phyloP scores from a whole-genome alignment of 208 protist genomes.

The Leptomonas seymouri region DNA sequence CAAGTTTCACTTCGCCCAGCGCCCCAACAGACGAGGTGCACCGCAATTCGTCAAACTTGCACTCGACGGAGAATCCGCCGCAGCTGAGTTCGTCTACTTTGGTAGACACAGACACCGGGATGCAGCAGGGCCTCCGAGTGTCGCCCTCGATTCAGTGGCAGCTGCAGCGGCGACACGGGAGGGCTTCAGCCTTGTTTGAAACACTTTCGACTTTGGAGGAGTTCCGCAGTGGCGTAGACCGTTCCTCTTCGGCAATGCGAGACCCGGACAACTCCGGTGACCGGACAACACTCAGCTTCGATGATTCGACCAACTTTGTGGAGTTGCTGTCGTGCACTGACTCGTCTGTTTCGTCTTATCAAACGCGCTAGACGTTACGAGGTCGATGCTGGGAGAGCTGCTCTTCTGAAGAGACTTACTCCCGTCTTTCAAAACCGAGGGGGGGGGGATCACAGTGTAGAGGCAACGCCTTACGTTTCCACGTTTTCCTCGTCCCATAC shows the following conservation, averaged over 20 bases:
- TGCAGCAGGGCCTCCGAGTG: neutral
- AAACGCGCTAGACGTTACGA: neutral
- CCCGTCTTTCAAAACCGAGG: too few species aligned
- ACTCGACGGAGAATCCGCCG: neutral
- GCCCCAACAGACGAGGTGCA: conserved; percentile 7
- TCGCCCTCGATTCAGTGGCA: conserved; percentile 4
- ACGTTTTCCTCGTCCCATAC: too few species aligned
- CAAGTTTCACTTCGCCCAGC: neutral
- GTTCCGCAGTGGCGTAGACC: conserved; percentile 19
- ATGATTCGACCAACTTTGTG: conserved; percentile 25
- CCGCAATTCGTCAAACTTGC: conserved; percentile 3
- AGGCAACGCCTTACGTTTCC: too few species aligned
- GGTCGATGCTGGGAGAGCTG: neutral
- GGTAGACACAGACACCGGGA: conserved; percentile 4
- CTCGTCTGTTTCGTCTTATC: conserved; percentile 16
- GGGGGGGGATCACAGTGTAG: too few species aligned
- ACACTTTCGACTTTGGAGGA: conserved; percentile 31
- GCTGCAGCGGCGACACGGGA: neutral
- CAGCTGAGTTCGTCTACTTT: neutral
- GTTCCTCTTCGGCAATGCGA: neutral
- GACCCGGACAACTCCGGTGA: neutral
- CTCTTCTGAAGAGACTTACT: too few species aligned
- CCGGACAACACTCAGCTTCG: conserved; percentile 6
- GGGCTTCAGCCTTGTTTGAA: neutral
- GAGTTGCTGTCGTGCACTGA: conserved; percentile 29